Base-by-base conservation (phyloP, 306 rosid species). In the Luffa acutangula region DNA sequence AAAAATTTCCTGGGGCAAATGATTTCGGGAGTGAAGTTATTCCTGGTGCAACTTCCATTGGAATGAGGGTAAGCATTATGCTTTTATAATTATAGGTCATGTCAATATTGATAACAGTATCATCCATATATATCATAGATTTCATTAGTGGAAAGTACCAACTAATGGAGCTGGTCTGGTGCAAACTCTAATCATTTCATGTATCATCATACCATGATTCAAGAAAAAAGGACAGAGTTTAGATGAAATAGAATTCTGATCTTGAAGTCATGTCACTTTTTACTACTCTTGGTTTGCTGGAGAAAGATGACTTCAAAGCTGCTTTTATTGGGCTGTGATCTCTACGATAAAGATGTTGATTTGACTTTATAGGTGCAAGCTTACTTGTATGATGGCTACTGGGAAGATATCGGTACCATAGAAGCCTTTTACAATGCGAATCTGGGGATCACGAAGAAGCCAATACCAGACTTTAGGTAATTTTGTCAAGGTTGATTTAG, bases 321-420 rank as follows among this genome's bases (percentile, higher is more conserved):
- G 20, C 57, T 49, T 51, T 15, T 48, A 15, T 49, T 12, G 14
- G 12, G 72, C 9, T 25, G 31, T 65, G 15, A 49, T 79, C 43
- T 36, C 52, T 34, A 48, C 12, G 5, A 25, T 15, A 18, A 25
- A 60, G 45, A 45, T 43, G 25, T 63, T 46, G 3, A 39, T 49
- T 67, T 48, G 49, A 9, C 13, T 65, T 79, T 79, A 56, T 75
- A 96, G 99, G 98, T 96, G 78, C 99, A 96, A 90, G 99, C 99
- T 78, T 90, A 93, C 88, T 84, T 96, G 82, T 93, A 91, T 75
- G 99, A 96, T 84, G 99, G 99, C 79, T 96, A 96, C 83, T 96
- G 99, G 99, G 99, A 96, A 88, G 99, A 96, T 82, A 96, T 96
- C 66, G 98, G 99, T 86, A 96, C 99, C 37, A 96, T 96, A 78